A percentile compares a stretch with the other conserved stretches of the same genome.
These are phyloP conservation scores for Lumnitzera racemosa DNA, from an alignment of 345 rosid genomes.

Conservation along the genomic window DNA sequence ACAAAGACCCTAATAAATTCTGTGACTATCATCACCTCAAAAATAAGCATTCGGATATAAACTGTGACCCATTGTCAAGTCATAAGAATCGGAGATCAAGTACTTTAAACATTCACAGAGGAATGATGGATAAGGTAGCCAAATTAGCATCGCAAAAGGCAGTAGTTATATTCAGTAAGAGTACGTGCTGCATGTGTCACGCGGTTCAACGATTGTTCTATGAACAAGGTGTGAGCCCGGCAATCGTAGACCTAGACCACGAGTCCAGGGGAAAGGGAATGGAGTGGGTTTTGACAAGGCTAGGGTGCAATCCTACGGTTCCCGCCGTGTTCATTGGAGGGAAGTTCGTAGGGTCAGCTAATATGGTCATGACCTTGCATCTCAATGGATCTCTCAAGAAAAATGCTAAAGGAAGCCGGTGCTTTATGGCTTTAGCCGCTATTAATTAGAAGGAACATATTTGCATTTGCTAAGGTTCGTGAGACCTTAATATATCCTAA, in stretches of 20 bases:
- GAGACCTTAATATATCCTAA: neutral
- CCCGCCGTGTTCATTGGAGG: constrained; percentile 91
- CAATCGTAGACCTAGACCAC: constrained; percentile 70
- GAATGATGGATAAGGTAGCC: constrained; percentile 58
- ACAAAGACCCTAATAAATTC: no score
- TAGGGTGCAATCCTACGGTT: constrained; percentile 74
- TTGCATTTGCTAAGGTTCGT: neutral
- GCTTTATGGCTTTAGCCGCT: constrained; percentile 65
- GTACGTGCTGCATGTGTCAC: constrained; percentile 88
- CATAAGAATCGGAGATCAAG: neutral
- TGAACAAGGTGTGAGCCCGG: constrained; percentile 85
- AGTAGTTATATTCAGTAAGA: constrained; percentile 98
- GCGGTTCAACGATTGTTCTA: constrained; percentile 83
- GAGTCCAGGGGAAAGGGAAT: constrained; percentile 61
- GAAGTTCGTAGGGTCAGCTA: constrained; percentile 74
- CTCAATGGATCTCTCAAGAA: constrained; percentile 78
- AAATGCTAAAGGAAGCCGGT: constrained; percentile 76
- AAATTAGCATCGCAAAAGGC: constrained; percentile 80
- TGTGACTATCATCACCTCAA: no score
- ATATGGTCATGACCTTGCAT: constrained; percentile 81
- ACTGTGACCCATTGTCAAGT: no score
- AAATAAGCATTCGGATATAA: no score
- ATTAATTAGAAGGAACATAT: neutral
- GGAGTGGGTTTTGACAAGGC: constrained; percentile 64
- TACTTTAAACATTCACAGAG: neutral